Conservation (phyloP, 225 moss, liverwort and hornwort genomes). For the Polytrichum formosum region DNA sequence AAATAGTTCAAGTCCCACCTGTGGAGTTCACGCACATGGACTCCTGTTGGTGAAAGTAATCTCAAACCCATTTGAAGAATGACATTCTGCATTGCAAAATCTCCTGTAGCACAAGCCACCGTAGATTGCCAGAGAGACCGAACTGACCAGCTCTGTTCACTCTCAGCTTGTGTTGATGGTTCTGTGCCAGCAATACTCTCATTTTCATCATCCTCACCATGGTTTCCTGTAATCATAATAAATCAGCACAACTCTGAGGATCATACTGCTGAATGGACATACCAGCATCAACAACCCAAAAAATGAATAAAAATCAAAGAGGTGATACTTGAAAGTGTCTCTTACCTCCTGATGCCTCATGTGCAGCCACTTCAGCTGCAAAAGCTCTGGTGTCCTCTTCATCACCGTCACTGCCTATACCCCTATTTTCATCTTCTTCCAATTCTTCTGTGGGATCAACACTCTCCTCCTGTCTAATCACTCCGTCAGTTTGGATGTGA, state of each 20-base stretch:
- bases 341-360: constrained; percentile 20
- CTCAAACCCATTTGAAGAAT: constrained; percentile 96
- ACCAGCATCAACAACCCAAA: too few species aligned
- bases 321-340: neutral
- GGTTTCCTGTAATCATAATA: neutral
- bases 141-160: constrained; percentile 42
- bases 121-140: constrained; percentile 66
- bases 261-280: too few species aligned
- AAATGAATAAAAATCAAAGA: too few species aligned
- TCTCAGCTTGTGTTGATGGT: constrained; percentile 39
- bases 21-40: constrained; percentile 80
- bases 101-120: constrained; percentile 83
- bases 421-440: constrained; percentile 18
- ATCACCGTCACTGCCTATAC: constrained; percentile 26
- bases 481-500: constrained; percentile 7
- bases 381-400: constrained; percentile 40
- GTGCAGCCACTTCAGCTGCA: constrained; percentile 39
- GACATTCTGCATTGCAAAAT: constrained; percentile 98
- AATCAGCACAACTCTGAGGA: too few species aligned
- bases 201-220: too few species aligned
- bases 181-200: constrained; percentile 19
- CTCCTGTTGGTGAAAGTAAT: constrained; percentile 72
- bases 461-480: neutral
- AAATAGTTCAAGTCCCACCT: constrained; percentile 35
- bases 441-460: constrained; percentile 5